These are phyloP conservation scores for Polygonum maritimum DNA, from an alignment of 148 eudicot genomes.

Conservation along the genomic window DNA sequence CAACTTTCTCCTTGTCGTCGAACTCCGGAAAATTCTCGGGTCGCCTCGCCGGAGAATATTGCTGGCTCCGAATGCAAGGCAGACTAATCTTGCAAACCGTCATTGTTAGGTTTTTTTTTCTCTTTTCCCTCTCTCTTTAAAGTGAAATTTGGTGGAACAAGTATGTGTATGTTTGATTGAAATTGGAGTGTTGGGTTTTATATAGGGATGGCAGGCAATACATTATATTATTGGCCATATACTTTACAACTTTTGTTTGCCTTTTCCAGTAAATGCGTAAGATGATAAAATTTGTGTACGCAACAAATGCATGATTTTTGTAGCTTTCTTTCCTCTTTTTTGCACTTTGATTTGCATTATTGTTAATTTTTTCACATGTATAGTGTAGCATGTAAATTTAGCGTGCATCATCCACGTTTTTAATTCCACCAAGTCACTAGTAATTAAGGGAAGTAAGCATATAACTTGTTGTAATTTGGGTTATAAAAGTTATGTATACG, in stretches of 20 bases:
- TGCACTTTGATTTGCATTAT: slow-evolving; percentile 4
- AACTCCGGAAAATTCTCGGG: not conserved
- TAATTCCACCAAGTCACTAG: not conserved
- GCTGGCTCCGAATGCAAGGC: not conserved
- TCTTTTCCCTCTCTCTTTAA: not conserved
- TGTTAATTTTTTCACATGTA: not conserved
- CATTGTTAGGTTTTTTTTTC: not conserved
- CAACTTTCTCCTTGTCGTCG: not conserved
- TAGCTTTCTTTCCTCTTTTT: not conserved
- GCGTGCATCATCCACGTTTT: not conserved
- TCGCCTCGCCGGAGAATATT: not conserved
- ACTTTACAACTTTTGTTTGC: not conserved
- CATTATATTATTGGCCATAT: not conserved
- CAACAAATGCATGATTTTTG: not conserved
- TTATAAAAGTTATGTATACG: not conserved
- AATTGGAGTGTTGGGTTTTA: not conserved
- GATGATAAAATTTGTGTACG: not conserved
- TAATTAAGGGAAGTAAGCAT: not conserved
- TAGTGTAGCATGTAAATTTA: not conserved
- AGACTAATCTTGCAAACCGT: not conserved
- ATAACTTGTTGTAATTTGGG: not conserved
- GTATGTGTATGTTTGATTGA: not conserved
- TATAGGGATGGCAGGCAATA: not conserved
- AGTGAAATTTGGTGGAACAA: not conserved
- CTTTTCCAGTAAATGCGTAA: not conserved